A percentile compares a stretch with the other conserved stretches of the same genome.
Evolutionary conservation across 164 flowering plant species (phyloP).

Genomic region (Vitis riparia): DNA sequence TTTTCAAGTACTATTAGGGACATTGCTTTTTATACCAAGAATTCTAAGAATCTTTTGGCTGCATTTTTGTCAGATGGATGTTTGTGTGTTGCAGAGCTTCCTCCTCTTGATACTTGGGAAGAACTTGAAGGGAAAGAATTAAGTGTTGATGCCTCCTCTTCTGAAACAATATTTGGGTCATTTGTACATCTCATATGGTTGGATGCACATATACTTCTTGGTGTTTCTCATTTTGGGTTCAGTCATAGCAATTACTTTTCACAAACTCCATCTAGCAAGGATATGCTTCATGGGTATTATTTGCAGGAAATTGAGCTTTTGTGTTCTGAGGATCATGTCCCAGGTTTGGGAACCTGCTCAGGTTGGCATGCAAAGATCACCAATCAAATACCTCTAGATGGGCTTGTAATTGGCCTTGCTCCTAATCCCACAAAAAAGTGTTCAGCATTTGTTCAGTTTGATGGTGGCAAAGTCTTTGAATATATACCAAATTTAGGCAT

Average conservation of each 20-base stretch:
- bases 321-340: conserved; percentile 68
- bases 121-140: conserved; percentile 80
- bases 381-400: conserved; percentile 37
- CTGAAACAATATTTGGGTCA: conserved; percentile 44
- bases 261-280: conserved; percentile 19
- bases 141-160: conserved; percentile 45
- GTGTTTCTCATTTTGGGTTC: conserved; percentile 48
- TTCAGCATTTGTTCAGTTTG: conserved; percentile 76
- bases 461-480: conserved; percentile 64
- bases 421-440: conserved; percentile 46
- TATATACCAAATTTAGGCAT: conserved; percentile 52
- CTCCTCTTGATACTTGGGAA: conserved; percentile 66
- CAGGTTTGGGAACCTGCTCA: conserved; percentile 59
- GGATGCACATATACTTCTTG: conserved; percentile 68
- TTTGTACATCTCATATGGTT: conserved; percentile 76
- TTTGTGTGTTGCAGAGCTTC: conserved; percentile 77
- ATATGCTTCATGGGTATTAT: conserved; percentile 33
- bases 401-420: conserved; percentile 50
- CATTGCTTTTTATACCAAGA: conserved; percentile 47
- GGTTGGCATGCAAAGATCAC: conserved; percentile 69
- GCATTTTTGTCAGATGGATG: conserved; percentile 65
- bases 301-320: conserved; percentile 66
- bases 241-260: conserved; percentile 20
- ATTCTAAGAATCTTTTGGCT: conserved; percentile 60
- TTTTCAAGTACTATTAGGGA: conserved; percentile 63